Evolutionary conservation across 1,139 yeast species (phyloP).

Genomic region (Nematodospora anomalae): DNA sequence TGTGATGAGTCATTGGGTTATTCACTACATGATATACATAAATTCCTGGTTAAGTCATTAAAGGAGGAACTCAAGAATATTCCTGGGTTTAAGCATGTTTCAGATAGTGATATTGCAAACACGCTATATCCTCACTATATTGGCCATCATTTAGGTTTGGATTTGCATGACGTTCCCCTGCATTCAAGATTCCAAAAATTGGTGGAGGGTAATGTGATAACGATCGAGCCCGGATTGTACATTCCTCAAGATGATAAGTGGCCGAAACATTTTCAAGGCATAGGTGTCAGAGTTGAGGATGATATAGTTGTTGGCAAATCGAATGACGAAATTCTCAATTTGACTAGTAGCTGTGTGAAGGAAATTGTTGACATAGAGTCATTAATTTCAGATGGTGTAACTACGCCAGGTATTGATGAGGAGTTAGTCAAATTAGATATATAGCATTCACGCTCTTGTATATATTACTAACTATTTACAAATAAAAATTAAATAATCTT

Average conservation of each 20-base stretch:
- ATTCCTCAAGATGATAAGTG: constrained; percentile 67
- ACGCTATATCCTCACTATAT: constrained; percentile 86
- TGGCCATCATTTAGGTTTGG: constrained; percentile 94
- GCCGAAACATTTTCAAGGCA: constrained; percentile 81
- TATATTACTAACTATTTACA: constrained; percentile 13
- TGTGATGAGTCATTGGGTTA: constrained; percentile 54
- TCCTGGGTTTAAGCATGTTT: constrained; percentile 56
- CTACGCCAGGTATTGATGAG: constrained; percentile 48
- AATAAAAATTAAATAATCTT: background rate
- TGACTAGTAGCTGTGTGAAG: constrained; percentile 82
- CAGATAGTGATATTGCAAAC: constrained; percentile 52
- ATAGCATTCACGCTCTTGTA: constrained; percentile 8
- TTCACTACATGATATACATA: constrained; percentile 77
- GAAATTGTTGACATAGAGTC: constrained; percentile 79
- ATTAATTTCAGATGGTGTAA: constrained; percentile 53
- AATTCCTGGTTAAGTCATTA: constrained; percentile 58
- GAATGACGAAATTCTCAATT: constrained; percentile 51
- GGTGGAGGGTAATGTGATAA: constrained; percentile 69
- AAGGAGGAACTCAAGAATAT: constrained; percentile 65
- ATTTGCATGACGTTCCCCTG: constrained; percentile 81
- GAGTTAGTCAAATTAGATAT: constrained; percentile 49
- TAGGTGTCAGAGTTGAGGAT: constrained; percentile 95
- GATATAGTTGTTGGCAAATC: constrained; percentile 74
- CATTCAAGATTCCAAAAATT: constrained; percentile 54
- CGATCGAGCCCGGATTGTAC: constrained; percentile 94